Base-by-base conservation (phyloP, 169 alveolate species). In the Miamiensis avidus region DNA sequence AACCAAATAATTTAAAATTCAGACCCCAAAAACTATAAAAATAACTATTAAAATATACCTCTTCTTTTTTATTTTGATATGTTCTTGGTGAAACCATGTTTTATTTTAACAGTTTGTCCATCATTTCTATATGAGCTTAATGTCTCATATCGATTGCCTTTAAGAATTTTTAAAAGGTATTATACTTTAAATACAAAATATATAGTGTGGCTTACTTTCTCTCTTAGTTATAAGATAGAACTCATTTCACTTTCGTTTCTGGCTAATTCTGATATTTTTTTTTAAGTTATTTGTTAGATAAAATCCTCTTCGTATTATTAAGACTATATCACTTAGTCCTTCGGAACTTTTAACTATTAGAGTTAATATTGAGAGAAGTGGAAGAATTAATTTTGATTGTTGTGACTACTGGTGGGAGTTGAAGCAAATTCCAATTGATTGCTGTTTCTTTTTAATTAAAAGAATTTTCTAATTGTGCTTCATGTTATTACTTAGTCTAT, bases 51-150 rank as follows among this genome's bases (percentile, higher is more conserved):
- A 49, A 49, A 49, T 11, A 11, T 49, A 49, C 69, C 20, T 49
- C 69, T 49, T 11, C 20, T 31, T 79, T 79, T 25, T 79, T 79
- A n/a, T 27, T 79, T 0, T 79, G 31, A 29, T 34, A 34, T 16
- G 84, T 49, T 79, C 49, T 79, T 28, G 84, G 84, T 15, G 84
- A 49, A 29, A 79, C 76, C 4, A n/a, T 65, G 29, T 79, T 79
- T 30, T 79, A 69, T 49, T 64, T 79, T 0, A 79, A n/a, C 49
- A 79, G 20, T n/a, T 79, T 34, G n/a, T 79, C 65, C 75, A 79
- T 79, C 6, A 34, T 34, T 34, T 79, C 30, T 72, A 79, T 79
- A 75, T 79, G 64, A n/a, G 84, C 34, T 79, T 79, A 29, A 49
- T 65, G 49, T 64, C 84, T 79, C 84, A 79, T 79, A 28, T 79